Evolutionary conservation across 2,329 filamentous ascomycete genomes (phyloP), one percentile per base, ranked within the genome.

Genomic region (Fusarium brevicatenulatum): DNA sequence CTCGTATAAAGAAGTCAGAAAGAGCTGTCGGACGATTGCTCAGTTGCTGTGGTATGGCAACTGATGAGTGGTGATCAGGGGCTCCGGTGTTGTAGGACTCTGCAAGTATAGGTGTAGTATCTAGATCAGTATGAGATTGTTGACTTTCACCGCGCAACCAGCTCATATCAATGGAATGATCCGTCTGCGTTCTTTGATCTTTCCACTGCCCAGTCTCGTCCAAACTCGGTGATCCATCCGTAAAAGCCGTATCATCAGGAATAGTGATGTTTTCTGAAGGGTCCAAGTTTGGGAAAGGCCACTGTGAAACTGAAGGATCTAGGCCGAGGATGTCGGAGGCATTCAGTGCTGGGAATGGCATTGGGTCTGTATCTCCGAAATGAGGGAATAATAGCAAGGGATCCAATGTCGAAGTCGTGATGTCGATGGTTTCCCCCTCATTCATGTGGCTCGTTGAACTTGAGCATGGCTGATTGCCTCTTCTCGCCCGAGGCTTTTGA

Each of bases 181-280:
- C 6, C 10, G 0, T 5, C 15, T 34, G 15, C 21, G 3, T 19
- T 50, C 10, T 10, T 0, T 18, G 21, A 13, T 19, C 12, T 0
- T 25, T 15, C 32, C 32, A 52, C 32, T 21, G n/a, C 5, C 16
- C 32, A 19, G 0, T 3, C 4, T 25, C 19, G 7, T 19, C 12
- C 18, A 52, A 8, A 25, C 16, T 25, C 1, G 32, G 49, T 9
- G 49, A 52, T 0, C 6, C 9, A 36, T 52, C 12, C 10, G 49
- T 19, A 19, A 52, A 15, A 2, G n/a, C 6, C 9, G 32, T 1
- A 10, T 36, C 6, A 9, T 36, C 32, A 8, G 32, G n/a, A 4
- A 52, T 21, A 11, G n/a, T 15, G 8, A 52, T 10, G 1, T 1
- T 6, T 1, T 21, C 18, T 0, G 32, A 52, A 12, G 12, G 8